Base-by-base conservation (phyloP, 108 stramenopile species). In the Epithemia pelagica region DNA sequence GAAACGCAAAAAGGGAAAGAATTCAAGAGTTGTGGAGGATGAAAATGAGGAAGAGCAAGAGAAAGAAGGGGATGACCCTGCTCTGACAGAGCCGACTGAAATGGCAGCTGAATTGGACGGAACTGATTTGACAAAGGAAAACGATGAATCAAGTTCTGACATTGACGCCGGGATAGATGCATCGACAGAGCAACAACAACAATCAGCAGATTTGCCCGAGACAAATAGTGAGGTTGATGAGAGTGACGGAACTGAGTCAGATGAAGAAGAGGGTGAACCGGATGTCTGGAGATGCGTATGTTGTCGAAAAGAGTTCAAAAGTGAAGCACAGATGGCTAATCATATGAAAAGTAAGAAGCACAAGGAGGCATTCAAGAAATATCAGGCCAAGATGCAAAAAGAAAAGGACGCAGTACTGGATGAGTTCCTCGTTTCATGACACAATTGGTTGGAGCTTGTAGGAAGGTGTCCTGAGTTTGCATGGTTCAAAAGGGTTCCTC, bases 341-440 rank as follows among this genome's bases (percentile, higher is more conserved):
- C 94, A 95, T 64, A 71, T 83, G 64, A 88, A 84, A 64, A 89
- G 87, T 65, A 95, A 95, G 63, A 95, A 91, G 67, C 90, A 95
- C 65, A 91, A 91, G 75, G 88, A 88, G 52, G 74, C 70, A 21
- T 67, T 76, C 67, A 92, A 88, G 64, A 88, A 91, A 64, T 86
- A 78, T 58, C 25, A 58, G 21, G 21, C 5, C 15, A 7, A 27
- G 21, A 7, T 19, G 26, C 15, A 23, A 8, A 58, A 58, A 21
- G 25, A 26, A 27, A 20, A 20, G 15, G 18, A 52, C 15, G 56
- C 22, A 5, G 8, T 58, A 7, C 21, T 58, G 22, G 56, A 58
- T 58, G 21, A 58, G 21, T n/a, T 19, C 15, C 37, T 46, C 37
- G 5, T 46, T 5, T 46, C 37, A 15, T 46, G 37, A 46, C 15